These are phyloP conservation scores for Xylariaceae sp. DNA, from an alignment of 2,329 filamentous ascomycete species.

Conservation along the genomic window DNA sequence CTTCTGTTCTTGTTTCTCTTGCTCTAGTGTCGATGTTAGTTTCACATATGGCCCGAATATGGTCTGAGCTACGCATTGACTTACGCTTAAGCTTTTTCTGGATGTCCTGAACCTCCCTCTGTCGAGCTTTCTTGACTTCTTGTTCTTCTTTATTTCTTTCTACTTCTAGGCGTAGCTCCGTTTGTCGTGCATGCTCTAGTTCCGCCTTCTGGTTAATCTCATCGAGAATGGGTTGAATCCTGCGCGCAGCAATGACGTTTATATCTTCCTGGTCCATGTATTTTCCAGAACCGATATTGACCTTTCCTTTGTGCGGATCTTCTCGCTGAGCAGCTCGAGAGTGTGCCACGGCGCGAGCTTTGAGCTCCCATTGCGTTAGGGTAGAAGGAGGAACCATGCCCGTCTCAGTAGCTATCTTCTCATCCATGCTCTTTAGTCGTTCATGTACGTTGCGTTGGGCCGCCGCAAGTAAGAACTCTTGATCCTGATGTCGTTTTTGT, in stretches of 20 bases:
- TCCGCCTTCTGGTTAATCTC: conserved; percentile 84
- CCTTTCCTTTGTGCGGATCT: conserved; percentile 59
- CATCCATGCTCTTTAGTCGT: conserved; percentile 80
- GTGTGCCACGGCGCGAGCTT: conserved; percentile 73
- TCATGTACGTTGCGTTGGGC: conserved; percentile 88
- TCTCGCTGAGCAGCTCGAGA: conserved; percentile 67
- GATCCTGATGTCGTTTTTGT: conserved; percentile 77
- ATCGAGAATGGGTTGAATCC: conserved; percentile 82
- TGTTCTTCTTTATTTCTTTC: conserved; percentile 69
- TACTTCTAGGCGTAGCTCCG: conserved; percentile 67
- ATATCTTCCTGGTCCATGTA: conserved; percentile 81
- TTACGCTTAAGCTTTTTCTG: conserved; percentile 65
- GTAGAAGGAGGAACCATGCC: conserved; percentile 74
- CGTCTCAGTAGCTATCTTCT: conserved; percentile 77
- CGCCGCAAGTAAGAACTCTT: conserved; percentile 75
- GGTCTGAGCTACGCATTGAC: conserved; percentile 32
- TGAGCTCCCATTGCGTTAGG: conserved; percentile 79
- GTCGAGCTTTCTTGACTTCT: conserved; percentile 55
- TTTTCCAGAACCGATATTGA: conserved; percentile 80
- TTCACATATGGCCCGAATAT: background rate
- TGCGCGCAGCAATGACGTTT: conserved; percentile 76
- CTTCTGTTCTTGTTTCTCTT: conserved; percentile 57
- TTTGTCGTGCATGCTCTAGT: conserved; percentile 70
- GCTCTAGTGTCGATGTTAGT: conserved; percentile 44
- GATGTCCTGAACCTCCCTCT: conserved; percentile 61